phyloP scores from a whole-genome alignment of 2,329 filamentous ascomycete species.

The Sclerotinia trifoliorum region DNA sequence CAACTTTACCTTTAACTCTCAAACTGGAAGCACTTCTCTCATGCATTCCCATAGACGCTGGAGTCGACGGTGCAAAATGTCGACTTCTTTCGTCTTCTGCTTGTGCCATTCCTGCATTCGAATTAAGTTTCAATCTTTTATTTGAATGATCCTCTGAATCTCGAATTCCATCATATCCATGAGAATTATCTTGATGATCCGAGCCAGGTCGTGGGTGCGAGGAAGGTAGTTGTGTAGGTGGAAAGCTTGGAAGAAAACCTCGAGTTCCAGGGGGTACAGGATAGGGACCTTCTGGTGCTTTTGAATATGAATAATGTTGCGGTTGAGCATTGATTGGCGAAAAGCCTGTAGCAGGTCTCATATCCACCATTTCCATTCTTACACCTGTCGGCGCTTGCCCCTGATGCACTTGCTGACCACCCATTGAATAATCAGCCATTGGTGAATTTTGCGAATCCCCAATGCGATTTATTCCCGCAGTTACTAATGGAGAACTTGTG shows the following conservation, averaged over 20 bases:
- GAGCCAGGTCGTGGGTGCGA: not conserved
- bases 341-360: constrained; percentile 23
- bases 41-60: not conserved
- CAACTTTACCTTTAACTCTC: not conserved
- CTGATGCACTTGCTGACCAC: not conserved
- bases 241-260: not conserved
- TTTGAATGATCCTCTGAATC: not conserved
- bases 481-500: not conserved
- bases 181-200: not conserved
- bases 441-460: not conserved
- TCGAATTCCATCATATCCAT: not conserved
- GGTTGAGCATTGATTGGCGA: constrained; percentile 25
- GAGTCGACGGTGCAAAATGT: not conserved
- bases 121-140: not conserved
- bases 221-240: not conserved
- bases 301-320: not conserved
- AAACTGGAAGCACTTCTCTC: not conserved
- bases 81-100: constrained; percentile 1
- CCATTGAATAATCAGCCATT: not conserved
- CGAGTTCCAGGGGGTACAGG: not conserved
- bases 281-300: not conserved
- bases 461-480: not conserved
- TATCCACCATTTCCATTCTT: constrained; percentile 14
- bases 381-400: not conserved
- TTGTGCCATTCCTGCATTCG: not conserved